Conservation (phyloP, 345 rosid genomes). For the thale cress (Arabidopsis thaliana) region TAIR10.1 NC_003074.8:19628001-19628500, state of each 20-base stretch:
- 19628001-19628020: conserved; percentile 86
- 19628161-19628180: conserved; percentile 94
- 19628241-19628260: neutral
- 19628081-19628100: conserved; percentile 93
- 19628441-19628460: conserved; percentile 96
- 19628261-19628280: neutral
- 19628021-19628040: conserved; percentile 98
- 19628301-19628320: conserved; percentile 86
- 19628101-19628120: conserved; percentile 97
- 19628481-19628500: conserved; percentile 98
- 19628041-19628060: conserved; percentile 63
- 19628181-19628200: conserved; percentile 82
- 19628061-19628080: conserved; percentile 55
- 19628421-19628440: conserved; percentile 90
- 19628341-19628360: conserved; percentile 83
- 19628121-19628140: conserved; percentile 91
- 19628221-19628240: neutral
- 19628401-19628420: conserved; percentile 88
- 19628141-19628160: conserved; percentile 98
- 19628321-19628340: conserved; percentile 84
- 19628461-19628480: conserved; percentile 99
- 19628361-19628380: conserved; percentile 88
- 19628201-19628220: conserved; percentile 52
- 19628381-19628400: conserved; percentile 89
- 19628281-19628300: conserved; percentile 47